These are phyloP conservation scores for Anthracocystis panici-leucophaei DNA, from an alignment of 1,284 basidiomycete genomes.

Conservation along the genomic window DNA sequence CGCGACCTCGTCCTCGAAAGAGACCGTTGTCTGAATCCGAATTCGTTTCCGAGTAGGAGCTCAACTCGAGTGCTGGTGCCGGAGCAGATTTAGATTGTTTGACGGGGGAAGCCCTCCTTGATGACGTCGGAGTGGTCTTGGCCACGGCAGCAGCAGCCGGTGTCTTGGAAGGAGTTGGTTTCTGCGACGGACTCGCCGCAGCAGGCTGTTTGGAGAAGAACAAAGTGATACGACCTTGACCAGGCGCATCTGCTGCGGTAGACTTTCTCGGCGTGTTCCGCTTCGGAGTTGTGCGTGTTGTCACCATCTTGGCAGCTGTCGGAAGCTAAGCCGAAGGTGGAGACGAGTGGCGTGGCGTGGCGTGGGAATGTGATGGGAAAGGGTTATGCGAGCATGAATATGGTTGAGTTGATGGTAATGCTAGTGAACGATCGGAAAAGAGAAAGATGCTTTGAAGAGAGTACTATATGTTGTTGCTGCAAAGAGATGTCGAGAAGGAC, in stretches of 20 bases:
- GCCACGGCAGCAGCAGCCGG: slow-evolving; percentile 6
- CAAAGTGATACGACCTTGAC: slow-evolving; percentile 39
- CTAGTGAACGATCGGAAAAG: neutral
- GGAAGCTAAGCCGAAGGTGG: neutral
- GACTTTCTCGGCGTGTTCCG: slow-evolving; percentile 22
- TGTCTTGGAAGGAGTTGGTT: slow-evolving; percentile 15
- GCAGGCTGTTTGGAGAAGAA: slow-evolving; percentile 29
- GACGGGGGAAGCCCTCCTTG: slow-evolving; percentile 6
- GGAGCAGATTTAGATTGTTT: slow-evolving; percentile 4
- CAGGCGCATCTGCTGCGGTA: slow-evolving; percentile 8
- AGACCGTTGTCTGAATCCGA: slow-evolving; percentile 23
- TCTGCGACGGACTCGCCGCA: slow-evolving; percentile 10
- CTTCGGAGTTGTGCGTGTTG: slow-evolving; percentile 18
- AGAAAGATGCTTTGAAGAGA: slow-evolving; percentile 1
- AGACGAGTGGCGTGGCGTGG: neutral
- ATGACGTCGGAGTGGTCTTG: neutral
- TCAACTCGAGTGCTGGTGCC: slow-evolving; percentile 7
- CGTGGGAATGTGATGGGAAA: neutral
- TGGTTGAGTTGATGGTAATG: slow-evolving; percentile 1
- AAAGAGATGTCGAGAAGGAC: neutral
- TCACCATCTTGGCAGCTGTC: slow-evolving; percentile 4
- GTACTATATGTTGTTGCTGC: neutral
- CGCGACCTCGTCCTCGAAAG: slow-evolving; percentile 17
- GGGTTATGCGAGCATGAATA: slow-evolving; percentile 10
- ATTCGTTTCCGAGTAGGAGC: slow-evolving; percentile 14